A percentile compares a stretch with the other conserved stretches of the same genome.
These are phyloP conservation scores for Aspergillus ochraceus DNA, from an alignment of 2,329 filamentous ascomycete species.

Conservation along the genomic window DNA sequence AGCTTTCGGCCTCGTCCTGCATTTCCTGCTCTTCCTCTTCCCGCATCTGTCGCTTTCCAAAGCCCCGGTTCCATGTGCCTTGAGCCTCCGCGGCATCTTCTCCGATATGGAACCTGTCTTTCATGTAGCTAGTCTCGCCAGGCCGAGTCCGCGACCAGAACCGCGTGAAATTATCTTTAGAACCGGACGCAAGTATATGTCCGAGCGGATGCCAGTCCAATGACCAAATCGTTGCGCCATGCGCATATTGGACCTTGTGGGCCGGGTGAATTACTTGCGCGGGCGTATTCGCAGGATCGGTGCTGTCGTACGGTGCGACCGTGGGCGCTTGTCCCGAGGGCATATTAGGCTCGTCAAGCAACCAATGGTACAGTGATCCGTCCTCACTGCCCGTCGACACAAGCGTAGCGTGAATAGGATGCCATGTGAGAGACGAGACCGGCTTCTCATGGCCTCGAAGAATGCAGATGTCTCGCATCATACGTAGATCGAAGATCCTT, in stretches of 20 bases:
- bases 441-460: slow-evolving; percentile 96
- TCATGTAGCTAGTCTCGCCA: slow-evolving; percentile 79
- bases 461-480: slow-evolving; percentile 97
- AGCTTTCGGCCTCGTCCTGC: slow-evolving; percentile 88
- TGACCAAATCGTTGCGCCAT: slow-evolving; percentile 96
- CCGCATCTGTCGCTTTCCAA: slow-evolving; percentile 73
- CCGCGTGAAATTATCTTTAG: slow-evolving; percentile 92
- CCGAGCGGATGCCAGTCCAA: slow-evolving; percentile 97
- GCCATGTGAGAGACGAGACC: slow-evolving; percentile 88
- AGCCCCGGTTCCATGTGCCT: slow-evolving; percentile 87
- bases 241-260: slow-evolving; percentile 81
- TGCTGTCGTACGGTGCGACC: slow-evolving; percentile 79
- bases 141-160: slow-evolving; percentile 94
- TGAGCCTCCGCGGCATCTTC: slow-evolving; percentile 90
- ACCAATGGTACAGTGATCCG: slow-evolving; percentile 86
- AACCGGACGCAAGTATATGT: slow-evolving; percentile 91
- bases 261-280: slow-evolving; percentile 91
- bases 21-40: slow-evolving; percentile 93
- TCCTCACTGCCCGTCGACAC: slow-evolving; percentile 89
- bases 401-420: slow-evolving; percentile 85
- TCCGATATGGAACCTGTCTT: slow-evolving; percentile 93
- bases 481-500: slow-evolving; percentile 88
- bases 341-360: slow-evolving; percentile 92
- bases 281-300: slow-evolving; percentile 75
- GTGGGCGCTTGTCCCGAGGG: slow-evolving; percentile 71